Base-by-base conservation (phyloP, 352 stramenopile genomes). In the Pythium brachiatum region DNA sequence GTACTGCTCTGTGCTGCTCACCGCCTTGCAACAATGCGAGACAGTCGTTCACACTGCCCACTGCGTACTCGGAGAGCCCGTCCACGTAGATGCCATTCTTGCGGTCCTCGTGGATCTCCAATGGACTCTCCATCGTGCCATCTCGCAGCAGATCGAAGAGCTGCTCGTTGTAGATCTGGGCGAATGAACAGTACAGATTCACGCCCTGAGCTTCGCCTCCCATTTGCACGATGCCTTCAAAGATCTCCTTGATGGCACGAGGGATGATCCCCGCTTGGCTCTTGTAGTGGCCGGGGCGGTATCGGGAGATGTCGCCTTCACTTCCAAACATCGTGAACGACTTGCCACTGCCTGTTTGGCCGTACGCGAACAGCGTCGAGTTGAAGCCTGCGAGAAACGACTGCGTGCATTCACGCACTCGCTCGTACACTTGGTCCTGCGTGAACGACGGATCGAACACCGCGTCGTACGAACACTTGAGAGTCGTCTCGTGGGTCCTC, bases 131-230 rank as follows among this genome's bases (percentile, higher is more conserved):
- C 81, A 94, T 93, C 34, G 79, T 71, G 23, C 75, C 79, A 56
- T 98, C 92, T 15, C 89, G 75, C 43, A 97, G 62, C 38, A 97
- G 56, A 54, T 97, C 91, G 53, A 90, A 97, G 20, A 96, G 76
- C 56, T 96, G 81, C 47, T 98, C 92, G 60, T 98, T 98, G 79
- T 96, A 97, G 59, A 97, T 90, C 69, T 97, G 89, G 21, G 92
- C 81, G 48, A 96, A 96, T 2, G 82, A 94, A 59, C 85, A 95
- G 41, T 85, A 96, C 0, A 95, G 70, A 21, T 69, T 69, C 6
- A 70, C 72, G 23, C 63, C 63, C 41, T 83, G 69, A 1, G 69
- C 62, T 16, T 79, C 72, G 8, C 61, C 66, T 38, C 88, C 80
- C 65, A 79, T 83, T 56, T 83, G 77, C 23, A 92, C 77, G 6